Evolutionary conservation across 257 asterid species (phyloP).

Genomic region (Solanum lycopersicoides): DNA sequence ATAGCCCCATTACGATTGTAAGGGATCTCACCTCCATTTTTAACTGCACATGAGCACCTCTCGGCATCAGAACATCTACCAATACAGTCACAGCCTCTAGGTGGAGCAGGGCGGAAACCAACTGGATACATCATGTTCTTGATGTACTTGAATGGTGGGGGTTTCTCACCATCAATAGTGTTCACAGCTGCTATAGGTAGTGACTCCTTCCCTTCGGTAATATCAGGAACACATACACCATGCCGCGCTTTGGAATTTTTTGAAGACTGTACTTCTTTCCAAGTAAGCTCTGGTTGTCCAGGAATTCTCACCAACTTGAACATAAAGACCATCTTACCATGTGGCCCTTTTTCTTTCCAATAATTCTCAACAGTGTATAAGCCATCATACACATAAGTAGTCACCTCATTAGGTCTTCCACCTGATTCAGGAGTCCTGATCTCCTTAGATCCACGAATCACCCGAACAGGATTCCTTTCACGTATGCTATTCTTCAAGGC

Average conservation of each 20-base stretch:
- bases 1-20: constrained; percentile 68
- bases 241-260: constrained; percentile 28
- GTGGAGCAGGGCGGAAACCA: constrained; percentile 29
- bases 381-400: constrained; percentile 71
- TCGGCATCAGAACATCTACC: constrained; percentile 51
- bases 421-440: constrained; percentile 31
- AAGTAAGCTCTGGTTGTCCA: constrained; percentile 72
- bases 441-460: constrained; percentile 66
- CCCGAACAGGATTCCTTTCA: constrained; percentile 62
- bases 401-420: constrained; percentile 25
- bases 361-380: constrained; percentile 50
- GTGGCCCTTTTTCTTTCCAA: constrained; percentile 42
- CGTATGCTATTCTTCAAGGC: constrained; percentile 55
- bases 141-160: constrained; percentile 49
- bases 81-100: constrained; percentile 59
- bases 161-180: constrained; percentile 31
- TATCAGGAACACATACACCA: constrained; percentile 56
- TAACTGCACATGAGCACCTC: constrained; percentile 48
- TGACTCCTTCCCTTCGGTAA: constrained; percentile 54
- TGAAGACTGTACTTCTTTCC: constrained; percentile 55
- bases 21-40: constrained; percentile 73
- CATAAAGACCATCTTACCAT: constrained; percentile 61
- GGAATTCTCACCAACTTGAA: constrained; percentile 65
- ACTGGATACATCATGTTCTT: constrained; percentile 53
- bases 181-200: constrained; percentile 56